Conservation (phyloP, 306 rosid genomes). For the Rubus idaeus region DNA sequence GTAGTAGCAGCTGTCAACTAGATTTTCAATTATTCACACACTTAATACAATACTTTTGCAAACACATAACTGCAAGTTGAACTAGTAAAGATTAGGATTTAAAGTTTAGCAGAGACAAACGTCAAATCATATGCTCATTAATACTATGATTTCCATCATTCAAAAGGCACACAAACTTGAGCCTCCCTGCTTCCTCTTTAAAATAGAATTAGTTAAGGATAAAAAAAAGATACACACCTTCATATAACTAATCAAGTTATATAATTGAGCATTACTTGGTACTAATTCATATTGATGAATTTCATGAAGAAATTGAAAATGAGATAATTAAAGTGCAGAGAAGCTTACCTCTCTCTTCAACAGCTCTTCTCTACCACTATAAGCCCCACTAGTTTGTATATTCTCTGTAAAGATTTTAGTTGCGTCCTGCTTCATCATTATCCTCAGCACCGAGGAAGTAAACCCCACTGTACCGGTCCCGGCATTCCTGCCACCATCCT, state of each 20-base stretch:
- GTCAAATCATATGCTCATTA: slow-evolving; percentile 94
- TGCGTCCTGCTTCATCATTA: slow-evolving; percentile 76
- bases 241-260: not conserved
- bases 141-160: slow-evolving; percentile 54
- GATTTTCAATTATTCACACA: no score
- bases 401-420: slow-evolving; percentile 84
- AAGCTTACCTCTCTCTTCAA: slow-evolving; percentile 68
- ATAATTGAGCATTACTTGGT: not conserved
- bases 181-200: slow-evolving; percentile 88
- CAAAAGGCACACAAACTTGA: slow-evolving; percentile 72
- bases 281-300: slow-evolving; percentile 1
- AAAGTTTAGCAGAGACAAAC: slow-evolving; percentile 27
- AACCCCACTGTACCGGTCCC: slow-evolving; percentile 37
- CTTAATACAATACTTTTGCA: no score
- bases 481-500: slow-evolving; percentile 44
- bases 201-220: not conserved
- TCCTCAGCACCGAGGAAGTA: slow-evolving; percentile 46
- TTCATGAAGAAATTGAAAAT: not conserved
- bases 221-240: not conserved
- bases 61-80: not conserved
- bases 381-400: slow-evolving; percentile 94
- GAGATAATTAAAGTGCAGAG: not conserved
- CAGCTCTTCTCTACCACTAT: slow-evolving; percentile 84
- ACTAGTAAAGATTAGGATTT: not conserved
- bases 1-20: no score